Base-by-base conservation (phyloP, 1,284 basidiomycete species). In the Moesziomyces antarcticus region DNA sequence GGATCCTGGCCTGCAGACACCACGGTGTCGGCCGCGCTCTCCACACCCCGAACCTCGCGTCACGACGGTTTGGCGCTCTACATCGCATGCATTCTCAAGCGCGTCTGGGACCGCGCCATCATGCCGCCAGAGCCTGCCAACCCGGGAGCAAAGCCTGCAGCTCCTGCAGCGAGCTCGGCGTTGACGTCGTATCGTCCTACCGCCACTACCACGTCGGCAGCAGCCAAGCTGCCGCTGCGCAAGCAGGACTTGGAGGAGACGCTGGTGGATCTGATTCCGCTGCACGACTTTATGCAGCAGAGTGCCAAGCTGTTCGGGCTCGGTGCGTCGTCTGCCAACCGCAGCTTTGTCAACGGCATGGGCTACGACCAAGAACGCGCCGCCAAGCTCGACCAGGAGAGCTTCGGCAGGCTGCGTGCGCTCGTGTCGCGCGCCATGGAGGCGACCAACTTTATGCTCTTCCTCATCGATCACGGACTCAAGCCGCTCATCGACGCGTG, bases 1-100 rank as follows among this genome's bases (percentile, higher is more conserved):
- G 78, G 75, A 24, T 73, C 73, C 18, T 80, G 78, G 78, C 78
- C 78, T 2, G 78, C 78, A 1, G 78, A 79, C 66, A 65, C 71
- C 22, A 73, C 73, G 18, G 72, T 80, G 46, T 71, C 78, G 0
- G 69, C 63, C 5, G 61, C 69, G 20, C 63, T 74, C 2, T 54
- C 63, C 10, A 64, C 73, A 8, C 69, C 73, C 35, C 62, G 72
- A 48, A 78, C 75, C 14, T 77, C 81, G 41, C 89, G 94, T 52
- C 89, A 94, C 75, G 93, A 98, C 85, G 96, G 93, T 1, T 87
- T 98, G 42, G 92, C 91, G 0, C 85, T 96, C 35, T 95, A 94
- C 83, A 89, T 98, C 77, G 90, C 93, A 4, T 88, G 96, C 54
- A 87, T 96, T 25, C 86, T 97, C 18, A 87, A 93, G 42, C 92